Percentiles rank a stretch among this genome's conserved stretches.
Conservation (phyloP, 805 yeast species). For the Priceomyces melissophilus region DNA sequence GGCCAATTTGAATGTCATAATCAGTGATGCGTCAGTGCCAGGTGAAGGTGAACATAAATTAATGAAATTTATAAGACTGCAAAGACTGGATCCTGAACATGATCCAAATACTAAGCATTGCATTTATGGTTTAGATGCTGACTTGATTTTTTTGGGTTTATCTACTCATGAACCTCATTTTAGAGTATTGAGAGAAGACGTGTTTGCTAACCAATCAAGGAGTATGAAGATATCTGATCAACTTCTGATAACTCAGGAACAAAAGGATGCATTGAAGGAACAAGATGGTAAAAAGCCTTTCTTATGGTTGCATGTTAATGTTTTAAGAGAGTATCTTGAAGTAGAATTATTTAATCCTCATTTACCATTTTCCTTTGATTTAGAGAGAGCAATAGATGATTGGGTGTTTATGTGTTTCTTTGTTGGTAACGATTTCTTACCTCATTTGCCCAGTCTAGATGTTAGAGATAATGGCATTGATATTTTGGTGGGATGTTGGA, state of each 20-base stretch:
- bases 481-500: constrained; percentile 78
- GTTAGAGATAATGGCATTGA: constrained; percentile 95
- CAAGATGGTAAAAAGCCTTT: constrained; percentile 71
- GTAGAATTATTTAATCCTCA: constrained; percentile 74
- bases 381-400: constrained; percentile 95
- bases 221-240: constrained; percentile 47
- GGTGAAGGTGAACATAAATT: constrained; percentile 99
- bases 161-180: constrained; percentile 99
- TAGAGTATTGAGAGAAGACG: constrained; percentile 91
- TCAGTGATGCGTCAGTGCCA: constrained; percentile 94
- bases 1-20: constrained; percentile 71
- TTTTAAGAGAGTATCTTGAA: constrained; percentile 82
- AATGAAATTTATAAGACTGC: constrained; percentile 91
- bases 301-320: constrained; percentile 87
- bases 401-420: constrained; percentile 99
- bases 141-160: constrained; percentile 88
- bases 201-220: constrained; percentile 72
- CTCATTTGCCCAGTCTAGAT: constrained; percentile 91
- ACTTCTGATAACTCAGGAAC: constrained; percentile 59
- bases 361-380: constrained; percentile 70
- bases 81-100: constrained; percentile 72
- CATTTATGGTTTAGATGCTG: constrained; percentile 94
- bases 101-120: constrained; percentile 86
- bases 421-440: constrained; percentile 97
- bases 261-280: constrained; percentile 38